These are phyloP conservation scores for Trametes punicea DNA, from an alignment of 768 basidiomycete species.

Conservation along the genomic window DNA sequence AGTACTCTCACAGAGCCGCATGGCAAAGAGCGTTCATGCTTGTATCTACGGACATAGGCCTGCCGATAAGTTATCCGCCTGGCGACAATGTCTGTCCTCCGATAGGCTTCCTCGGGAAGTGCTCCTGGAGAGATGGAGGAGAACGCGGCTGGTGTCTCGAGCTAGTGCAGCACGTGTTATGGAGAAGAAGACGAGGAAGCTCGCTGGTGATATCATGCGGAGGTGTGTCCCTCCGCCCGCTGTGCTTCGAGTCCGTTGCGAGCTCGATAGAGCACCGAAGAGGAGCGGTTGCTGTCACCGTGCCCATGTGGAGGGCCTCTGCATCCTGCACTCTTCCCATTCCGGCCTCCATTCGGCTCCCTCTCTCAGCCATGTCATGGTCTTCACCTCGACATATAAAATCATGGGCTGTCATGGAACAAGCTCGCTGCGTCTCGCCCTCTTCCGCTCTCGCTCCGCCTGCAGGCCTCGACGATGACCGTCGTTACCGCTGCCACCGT, in stretches of 20 bases:
- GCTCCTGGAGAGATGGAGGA: not conserved
- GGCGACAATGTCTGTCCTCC: not conserved
- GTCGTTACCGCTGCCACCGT: constrained; percentile 30
- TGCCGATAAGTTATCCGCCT: not conserved
- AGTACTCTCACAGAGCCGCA: not conserved
- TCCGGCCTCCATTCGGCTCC: constrained; percentile 4
- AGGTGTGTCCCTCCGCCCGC: not conserved
- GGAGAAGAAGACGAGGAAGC: constrained; percentile 1
- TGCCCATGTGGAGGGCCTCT: constrained; percentile 8
- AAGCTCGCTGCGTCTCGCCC: not conserved
- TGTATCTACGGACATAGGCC: not conserved
- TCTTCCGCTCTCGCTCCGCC: not conserved
- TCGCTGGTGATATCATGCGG: not conserved
- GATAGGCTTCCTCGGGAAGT: not conserved
- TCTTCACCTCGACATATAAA: constrained; percentile 3
- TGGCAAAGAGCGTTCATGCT: not conserved
- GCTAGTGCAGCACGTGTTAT: not conserved
- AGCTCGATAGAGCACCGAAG: not conserved
- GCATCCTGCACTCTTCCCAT: constrained; percentile 3
- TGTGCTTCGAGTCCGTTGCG: not conserved
- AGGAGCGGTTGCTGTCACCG: constrained; percentile 1
- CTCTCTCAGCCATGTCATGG: constrained; percentile 10
- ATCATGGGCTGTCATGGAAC: not conserved
- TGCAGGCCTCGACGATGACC: constrained; percentile 4
- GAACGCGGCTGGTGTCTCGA: not conserved